Percentiles rank a stretch among this genome's conserved stretches.
These are phyloP conservation scores for Nannochloris sp. DNA, from an alignment of 139 green algal species.

Conservation along the genomic window DNA sequence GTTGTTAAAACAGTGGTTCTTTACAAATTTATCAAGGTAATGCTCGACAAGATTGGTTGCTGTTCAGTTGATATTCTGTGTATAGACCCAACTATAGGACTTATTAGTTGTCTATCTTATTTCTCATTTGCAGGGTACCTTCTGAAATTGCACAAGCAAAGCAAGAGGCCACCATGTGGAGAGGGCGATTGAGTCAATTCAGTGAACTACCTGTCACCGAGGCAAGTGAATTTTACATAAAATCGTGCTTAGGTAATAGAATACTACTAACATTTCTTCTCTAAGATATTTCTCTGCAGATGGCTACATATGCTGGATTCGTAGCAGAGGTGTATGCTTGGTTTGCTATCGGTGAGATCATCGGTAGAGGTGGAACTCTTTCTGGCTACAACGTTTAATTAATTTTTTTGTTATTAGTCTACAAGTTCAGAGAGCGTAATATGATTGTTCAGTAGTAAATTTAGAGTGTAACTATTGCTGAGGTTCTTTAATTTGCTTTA, in stretches of 20 bases:
- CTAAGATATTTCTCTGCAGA: constrained; percentile 27
- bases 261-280: background rate
- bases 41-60: background rate
- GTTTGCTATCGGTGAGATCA: constrained; percentile 77
- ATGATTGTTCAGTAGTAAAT: too few relatives aligned
- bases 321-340: constrained; percentile 66
- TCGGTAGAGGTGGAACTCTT: constrained; percentile 55
- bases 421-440: too few relatives aligned
- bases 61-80: background rate
- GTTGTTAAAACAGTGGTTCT: constrained; percentile 55
- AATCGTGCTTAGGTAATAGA: background rate
- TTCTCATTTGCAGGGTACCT: constrained; percentile 31
- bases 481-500: too few relatives aligned
- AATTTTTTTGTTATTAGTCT: too few relatives aligned
- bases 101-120: background rate
- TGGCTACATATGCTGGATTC: constrained; percentile 53
- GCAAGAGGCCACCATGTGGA: constrained; percentile 30
- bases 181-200: constrained; percentile 19
- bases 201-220: constrained; percentile 38
- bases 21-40: constrained; percentile 57
- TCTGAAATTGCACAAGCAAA: constrained; percentile 12
- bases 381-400: constrained; percentile 52
- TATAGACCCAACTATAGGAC: background rate
- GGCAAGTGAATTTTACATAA: background rate
- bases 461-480: too few relatives aligned